Base-by-base conservation (phyloP, 2,329 filamentous ascomycete species). In the Colletotrichum gigasporum region DNA sequence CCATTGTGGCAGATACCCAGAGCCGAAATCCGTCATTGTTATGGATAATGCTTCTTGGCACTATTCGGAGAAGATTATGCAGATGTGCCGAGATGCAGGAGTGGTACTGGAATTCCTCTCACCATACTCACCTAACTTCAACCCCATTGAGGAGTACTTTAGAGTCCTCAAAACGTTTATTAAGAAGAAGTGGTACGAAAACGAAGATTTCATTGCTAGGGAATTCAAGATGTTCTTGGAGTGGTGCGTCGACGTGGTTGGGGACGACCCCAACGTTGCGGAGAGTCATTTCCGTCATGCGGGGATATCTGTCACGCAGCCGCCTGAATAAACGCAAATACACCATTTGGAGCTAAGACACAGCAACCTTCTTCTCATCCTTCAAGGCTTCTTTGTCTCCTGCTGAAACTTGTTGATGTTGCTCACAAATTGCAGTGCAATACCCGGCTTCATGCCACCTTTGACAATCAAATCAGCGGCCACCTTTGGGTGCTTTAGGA, bases 41-140 rank as follows among this genome's bases (percentile, higher is more conserved):
- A 77, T 78, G 67, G 75, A 78, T 57, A 77, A 76, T 66, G 72
- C 72, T 14, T 74, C 72, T 12, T 73, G 72, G 51, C 71, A 78
- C 67, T 59, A 68, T 30, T 71, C 64, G 39, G 67, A 69, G 9
- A 65, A 62, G 22, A 69, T 76, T n/a, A 16, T 57, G 53, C 62
- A 74, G 62, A 67, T 77, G 67, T 76, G 68, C 54, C 35, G 24
- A 50, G 54, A 70, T 4, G 69, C 65, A 10, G 67, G 69, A 0
- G 67, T 71, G 0, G 44, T 53, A 14, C n/a, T 71, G 9, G 11
- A 56, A 9, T 65, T 58, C 26, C 34, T 67, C 9, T 47, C 67
- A 20, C 69, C 68, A 2, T 72, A 72, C 55, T 71, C 67, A 14
- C 70, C 64, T 2, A 66, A 71, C 60, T 67, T 70, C 6, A 70